Evolutionary conservation across 257 asterid species (phyloP), one percentile per base, ranked within the genome.

Genomic region (Misopates orontium): DNA sequence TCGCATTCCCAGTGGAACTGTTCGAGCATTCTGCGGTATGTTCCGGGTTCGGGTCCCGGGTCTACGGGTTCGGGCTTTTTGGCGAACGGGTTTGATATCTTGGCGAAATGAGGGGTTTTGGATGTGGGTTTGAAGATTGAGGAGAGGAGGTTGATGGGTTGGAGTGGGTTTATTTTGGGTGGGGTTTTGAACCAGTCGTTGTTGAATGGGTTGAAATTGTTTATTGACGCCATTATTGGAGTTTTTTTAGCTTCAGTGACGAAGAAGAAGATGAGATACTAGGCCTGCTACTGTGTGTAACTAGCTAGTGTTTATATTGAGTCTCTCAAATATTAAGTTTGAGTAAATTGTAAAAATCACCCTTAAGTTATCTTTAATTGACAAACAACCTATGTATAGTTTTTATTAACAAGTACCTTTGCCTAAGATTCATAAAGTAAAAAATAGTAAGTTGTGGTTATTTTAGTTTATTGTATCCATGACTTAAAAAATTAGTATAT

Each of bases 1-100:
- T 93, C 96, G 61, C 87, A 80, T 64, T 93, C 99, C 96, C 96
- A 90, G 69, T 75, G 79, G 84, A 69, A 90, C 77, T 87, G 95
- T 64, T 93, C 95, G 61, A 86, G 80, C 95, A 87, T 81, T 71
- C 73, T 66, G 10, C 70, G 60, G 74, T 85, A 79, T 75, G 83
- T 85, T 10, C 90, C 95, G 14, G 95, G 96, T 56, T 78, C 67
- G 4, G 52, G 69, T 8, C 75, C 71, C 2, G 82, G 78, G 1
- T 23, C 74, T 39, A 9, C 10, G 1, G 76, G 0, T 55, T 83
- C 44, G 51, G 87, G 72, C 20, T 85, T 87, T 51, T 66, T 73
- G 31, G 90, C 49, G 66, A 84, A 78, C 0, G 89, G 85, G 68
- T 77, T 80, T 25, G 97, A 74, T 20, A 93, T 76, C 66, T 95